Conservation (phyloP, 768 basidiomycete species). For the Lactarius pseudohatsudake region DNA sequence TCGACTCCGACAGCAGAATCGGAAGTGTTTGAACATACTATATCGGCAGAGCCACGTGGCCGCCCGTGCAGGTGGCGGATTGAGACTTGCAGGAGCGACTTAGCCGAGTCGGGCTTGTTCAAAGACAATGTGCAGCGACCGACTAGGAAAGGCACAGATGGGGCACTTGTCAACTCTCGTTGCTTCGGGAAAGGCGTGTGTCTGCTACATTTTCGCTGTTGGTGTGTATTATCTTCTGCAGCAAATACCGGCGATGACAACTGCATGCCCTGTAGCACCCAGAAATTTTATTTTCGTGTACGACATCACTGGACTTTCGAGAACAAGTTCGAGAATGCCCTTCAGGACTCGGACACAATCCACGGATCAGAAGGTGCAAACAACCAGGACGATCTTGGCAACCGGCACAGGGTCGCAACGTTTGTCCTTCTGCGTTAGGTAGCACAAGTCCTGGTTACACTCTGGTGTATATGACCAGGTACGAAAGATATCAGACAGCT, state of each 20-base stretch:
- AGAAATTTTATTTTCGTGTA: constrained; percentile 33
- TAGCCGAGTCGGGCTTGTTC: constrained; percentile 26
- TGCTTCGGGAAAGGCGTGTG: constrained; percentile 9
- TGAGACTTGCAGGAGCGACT: constrained; percentile 5
- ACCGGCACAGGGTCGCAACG: constrained; percentile 60
- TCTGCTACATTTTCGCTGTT: constrained; percentile 4
- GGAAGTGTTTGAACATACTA: constrained; percentile 24
- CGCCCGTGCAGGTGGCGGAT: constrained; percentile 9
- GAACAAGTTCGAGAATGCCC: constrained; percentile 70
- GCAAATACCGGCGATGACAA: neutral
- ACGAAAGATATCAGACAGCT: neutral
- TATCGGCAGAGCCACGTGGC: constrained; percentile 28
- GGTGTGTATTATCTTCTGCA: neutral
- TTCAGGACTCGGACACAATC: constrained; percentile 55
- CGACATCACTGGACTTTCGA: constrained; percentile 63
- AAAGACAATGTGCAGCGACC: constrained; percentile 23
- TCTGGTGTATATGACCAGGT: constrained; percentile 38
- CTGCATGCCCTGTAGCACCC: neutral
- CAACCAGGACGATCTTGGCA: constrained; percentile 80
- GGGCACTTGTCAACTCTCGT: constrained; percentile 19
- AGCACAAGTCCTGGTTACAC: constrained; percentile 70
- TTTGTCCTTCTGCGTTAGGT: constrained; percentile 78
- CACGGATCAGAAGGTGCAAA: constrained; percentile 70
- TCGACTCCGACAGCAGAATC: constrained; percentile 23
- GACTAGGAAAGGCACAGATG: constrained; percentile 21